Conservation (phyloP, 2,329 filamentous ascomycete species). For the Verticillium klebahnii region DNA sequence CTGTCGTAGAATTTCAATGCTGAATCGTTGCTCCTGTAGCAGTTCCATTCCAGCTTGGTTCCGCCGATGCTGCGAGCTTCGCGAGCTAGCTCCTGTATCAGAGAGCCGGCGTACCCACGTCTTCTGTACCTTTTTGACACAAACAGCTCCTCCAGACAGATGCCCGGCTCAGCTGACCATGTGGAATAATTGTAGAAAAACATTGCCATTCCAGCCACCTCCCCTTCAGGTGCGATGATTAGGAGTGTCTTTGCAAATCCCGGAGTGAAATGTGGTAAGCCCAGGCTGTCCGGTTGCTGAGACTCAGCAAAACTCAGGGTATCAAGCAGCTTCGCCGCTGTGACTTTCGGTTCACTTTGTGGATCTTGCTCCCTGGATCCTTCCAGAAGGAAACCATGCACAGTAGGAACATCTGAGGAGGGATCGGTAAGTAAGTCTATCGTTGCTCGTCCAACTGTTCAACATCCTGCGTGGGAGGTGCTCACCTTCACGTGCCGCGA, state of each 20-base stretch:
- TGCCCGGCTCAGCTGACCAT: slow-evolving; percentile 7
- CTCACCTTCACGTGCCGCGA: neutral
- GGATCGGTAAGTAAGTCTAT: neutral
- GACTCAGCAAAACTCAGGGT: neutral
- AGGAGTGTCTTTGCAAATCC: slow-evolving; percentile 4
- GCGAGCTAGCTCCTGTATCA: slow-evolving; percentile 7
- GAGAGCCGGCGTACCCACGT: slow-evolving; percentile 5
- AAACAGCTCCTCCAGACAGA: slow-evolving; percentile 11
- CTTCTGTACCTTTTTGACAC: slow-evolving; percentile 5
- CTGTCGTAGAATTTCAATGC: slow-evolving; percentile 10
- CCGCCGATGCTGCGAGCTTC: slow-evolving; percentile 4
- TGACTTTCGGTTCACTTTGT: neutral
- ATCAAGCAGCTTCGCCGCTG: neutral
- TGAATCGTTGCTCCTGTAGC: slow-evolving; percentile 6
- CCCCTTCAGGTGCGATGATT: slow-evolving; percentile 4
- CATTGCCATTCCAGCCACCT: slow-evolving; percentile 7
- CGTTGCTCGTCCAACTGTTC: neutral
- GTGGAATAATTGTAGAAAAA: slow-evolving; percentile 12
- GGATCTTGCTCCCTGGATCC: neutral
- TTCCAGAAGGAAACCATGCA: neutral
- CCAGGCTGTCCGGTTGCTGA: neutral
- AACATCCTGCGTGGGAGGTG: neutral
- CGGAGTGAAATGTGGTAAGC: neutral
- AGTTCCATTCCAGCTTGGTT: slow-evolving; percentile 11
- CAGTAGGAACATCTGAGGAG: neutral